Evolutionary conservation across 352 stramenopile species (phyloP).

Genomic region (Halophytophthora polymorphica): DNA sequence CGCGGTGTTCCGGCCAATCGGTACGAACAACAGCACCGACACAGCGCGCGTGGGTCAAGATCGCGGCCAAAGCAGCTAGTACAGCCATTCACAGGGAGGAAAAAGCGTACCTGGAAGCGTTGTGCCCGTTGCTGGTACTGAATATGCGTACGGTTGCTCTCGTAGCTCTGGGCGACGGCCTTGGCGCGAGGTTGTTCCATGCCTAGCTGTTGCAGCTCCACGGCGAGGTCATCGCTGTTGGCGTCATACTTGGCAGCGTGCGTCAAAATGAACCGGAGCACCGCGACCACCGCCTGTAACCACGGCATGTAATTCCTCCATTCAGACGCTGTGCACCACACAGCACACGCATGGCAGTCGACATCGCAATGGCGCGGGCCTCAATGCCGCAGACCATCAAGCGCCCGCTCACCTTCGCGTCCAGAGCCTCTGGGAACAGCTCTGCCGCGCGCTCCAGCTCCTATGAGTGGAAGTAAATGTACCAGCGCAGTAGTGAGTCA

Average conservation of each 20-base stretch:
- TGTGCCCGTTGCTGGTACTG: slow-evolving; percentile 29
- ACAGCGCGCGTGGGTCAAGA: background rate
- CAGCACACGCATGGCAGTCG: background rate
- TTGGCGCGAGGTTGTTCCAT: slow-evolving; percentile 16
- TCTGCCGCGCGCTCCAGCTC: slow-evolving; percentile 13
- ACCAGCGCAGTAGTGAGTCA: background rate
- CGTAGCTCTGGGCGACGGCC: slow-evolving; percentile 32
- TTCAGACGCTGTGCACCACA: background rate
- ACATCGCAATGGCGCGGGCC: too few relatives aligned
- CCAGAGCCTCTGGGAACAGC: slow-evolving; percentile 13
- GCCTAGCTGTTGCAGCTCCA: slow-evolving; percentile 54
- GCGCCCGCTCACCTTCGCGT: slow-evolving; percentile 19
- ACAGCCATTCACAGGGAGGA: background rate
- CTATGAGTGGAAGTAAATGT: slow-evolving; percentile 4
- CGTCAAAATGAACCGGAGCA: slow-evolving; percentile 47
- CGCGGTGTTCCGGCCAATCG: background rate
- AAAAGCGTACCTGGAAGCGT: slow-evolving; percentile 33
- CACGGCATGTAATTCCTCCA: background rate
- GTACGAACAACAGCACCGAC: background rate
- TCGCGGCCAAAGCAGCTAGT: background rate
- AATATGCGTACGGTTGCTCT: slow-evolving; percentile 19
- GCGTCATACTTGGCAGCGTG: slow-evolving; percentile 50
- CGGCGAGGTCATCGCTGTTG: slow-evolving; percentile 25
- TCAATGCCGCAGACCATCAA: too few relatives aligned
- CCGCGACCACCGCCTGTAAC: slow-evolving; percentile 23